A percentile compares a stretch with the other conserved stretches of the same genome.
These are phyloP conservation scores for Trametes sp. DNA, from an alignment of 1,284 basidiomycete species.

Conservation along the genomic window DNA sequence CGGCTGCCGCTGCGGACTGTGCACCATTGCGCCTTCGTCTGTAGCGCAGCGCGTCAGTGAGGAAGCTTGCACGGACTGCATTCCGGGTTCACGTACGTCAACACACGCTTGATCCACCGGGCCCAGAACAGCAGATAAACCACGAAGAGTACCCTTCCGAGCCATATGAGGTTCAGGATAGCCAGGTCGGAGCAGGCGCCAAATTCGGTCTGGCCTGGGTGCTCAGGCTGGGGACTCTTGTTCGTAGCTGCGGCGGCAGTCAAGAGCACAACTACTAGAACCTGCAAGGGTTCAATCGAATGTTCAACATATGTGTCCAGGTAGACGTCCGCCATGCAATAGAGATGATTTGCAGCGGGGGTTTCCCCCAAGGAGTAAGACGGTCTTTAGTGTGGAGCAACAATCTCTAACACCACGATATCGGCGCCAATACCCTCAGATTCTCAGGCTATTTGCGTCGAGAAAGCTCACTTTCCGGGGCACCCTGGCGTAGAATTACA, in stretches of 20 bases:
- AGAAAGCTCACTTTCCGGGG: too few relatives aligned
- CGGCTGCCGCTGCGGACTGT: neutral
- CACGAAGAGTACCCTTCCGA: constrained; percentile 19
- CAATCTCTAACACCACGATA: too few relatives aligned
- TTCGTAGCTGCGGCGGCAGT: constrained; percentile 8
- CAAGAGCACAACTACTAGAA: constrained; percentile 2
- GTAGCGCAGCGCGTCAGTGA: neutral
- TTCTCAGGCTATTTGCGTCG: too few relatives aligned
- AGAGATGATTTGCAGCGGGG: too few relatives aligned
- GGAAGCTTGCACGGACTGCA: neutral
- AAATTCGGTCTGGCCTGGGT: constrained; percentile 16
- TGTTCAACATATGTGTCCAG: too few relatives aligned
- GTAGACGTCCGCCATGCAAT: too few relatives aligned
- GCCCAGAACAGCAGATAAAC: constrained; percentile 11
- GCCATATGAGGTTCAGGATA: constrained; percentile 25
- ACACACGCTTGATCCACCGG: constrained; percentile 11
- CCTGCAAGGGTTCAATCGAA: constrained; percentile 10
- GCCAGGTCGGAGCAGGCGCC: constrained; percentile 20
- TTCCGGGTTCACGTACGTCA: constrained; percentile 1
- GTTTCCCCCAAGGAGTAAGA: too few relatives aligned
- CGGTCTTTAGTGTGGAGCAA: too few relatives aligned
- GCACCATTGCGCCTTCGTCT: neutral
- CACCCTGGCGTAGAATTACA: too few relatives aligned
- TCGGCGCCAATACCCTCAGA: too few relatives aligned
- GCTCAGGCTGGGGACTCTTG: constrained; percentile 15